Conservation (phyloP, 106 monocot genomes). For the Iris macrosiphon region DNA sequence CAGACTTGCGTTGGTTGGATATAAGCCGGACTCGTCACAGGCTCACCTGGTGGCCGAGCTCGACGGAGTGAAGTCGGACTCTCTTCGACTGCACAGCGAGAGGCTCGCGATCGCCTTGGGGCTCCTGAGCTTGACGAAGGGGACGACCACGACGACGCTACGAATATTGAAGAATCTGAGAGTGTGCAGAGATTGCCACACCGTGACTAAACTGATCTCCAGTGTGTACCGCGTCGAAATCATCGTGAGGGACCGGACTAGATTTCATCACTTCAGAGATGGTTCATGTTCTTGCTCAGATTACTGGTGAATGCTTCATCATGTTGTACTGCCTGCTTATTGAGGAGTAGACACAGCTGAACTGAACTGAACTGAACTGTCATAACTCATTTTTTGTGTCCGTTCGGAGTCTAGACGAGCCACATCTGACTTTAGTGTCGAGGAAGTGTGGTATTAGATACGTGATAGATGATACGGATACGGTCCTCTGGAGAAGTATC, state of each 20-base stretch:
- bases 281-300: slow-evolving; percentile 71
- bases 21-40: slow-evolving; percentile 36
- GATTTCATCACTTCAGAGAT: slow-evolving; percentile 69
- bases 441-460: too few relatives aligned
- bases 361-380: too few relatives aligned
- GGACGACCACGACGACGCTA: slow-evolving; percentile 31
- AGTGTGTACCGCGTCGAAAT: slow-evolving; percentile 46
- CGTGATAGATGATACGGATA: too few relatives aligned
- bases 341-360: too few relatives aligned
- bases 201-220: slow-evolving; percentile 55
- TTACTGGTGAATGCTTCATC: slow-evolving; percentile 89
- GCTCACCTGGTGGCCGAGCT: slow-evolving; percentile 37
- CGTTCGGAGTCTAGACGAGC: too few relatives aligned
- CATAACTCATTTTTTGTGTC: too few relatives aligned
- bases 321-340: too few relatives aligned
- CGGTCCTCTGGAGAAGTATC: too few relatives aligned
- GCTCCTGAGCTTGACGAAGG: slow-evolving; percentile 24
- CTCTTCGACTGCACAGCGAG: slow-evolving; percentile 58
- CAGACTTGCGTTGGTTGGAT: slow-evolving; percentile 25
- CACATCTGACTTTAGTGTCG: too few relatives aligned
- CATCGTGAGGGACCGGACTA: slow-evolving; percentile 59
- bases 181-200: slow-evolving; percentile 66
- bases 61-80: slow-evolving; percentile 17
- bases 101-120: slow-evolving; percentile 69
- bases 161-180: slow-evolving; percentile 69